Percentiles rank a stretch among this genome's conserved stretches.
phyloP scores from a whole-genome alignment of 2,329 filamentous ascomycete genomes.

The Basipetospora chlamydospora region DNA sequence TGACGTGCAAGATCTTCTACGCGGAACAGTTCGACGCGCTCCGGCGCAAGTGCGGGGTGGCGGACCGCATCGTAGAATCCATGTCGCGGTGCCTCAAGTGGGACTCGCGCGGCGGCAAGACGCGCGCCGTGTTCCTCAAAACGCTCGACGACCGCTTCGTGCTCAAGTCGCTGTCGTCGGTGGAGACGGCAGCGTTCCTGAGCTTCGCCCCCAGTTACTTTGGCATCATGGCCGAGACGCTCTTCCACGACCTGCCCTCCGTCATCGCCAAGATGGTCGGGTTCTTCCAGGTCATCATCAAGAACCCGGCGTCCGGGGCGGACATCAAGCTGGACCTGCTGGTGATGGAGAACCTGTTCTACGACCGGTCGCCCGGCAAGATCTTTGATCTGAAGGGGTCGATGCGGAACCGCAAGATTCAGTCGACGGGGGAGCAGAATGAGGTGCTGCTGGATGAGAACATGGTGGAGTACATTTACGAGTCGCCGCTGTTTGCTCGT shows the following conservation, averaged over 20 bases:
- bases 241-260: slow-evolving; percentile 89
- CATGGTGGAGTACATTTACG: slow-evolving; percentile 98
- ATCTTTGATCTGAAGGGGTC: slow-evolving; percentile 95
- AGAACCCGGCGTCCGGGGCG: slow-evolving; percentile 78
- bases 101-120: slow-evolving; percentile 96
- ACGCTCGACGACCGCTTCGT: slow-evolving; percentile 90
- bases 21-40: slow-evolving; percentile 96
- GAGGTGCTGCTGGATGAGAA: slow-evolving; percentile 96
- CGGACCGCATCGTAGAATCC: slow-evolving; percentile 88
- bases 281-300: slow-evolving; percentile 94
- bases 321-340: slow-evolving; percentile 92
- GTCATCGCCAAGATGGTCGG: slow-evolving; percentile 99
- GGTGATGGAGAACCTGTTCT: slow-evolving; percentile 96
- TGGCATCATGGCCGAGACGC: slow-evolving; percentile 85
- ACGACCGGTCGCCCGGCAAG: slow-evolving; percentile 77
- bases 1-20: slow-evolving; percentile 97
- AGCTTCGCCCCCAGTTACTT: slow-evolving; percentile 96
- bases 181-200: slow-evolving; percentile 88
- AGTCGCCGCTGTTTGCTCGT: slow-evolving; percentile 84
- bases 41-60: slow-evolving; percentile 79
- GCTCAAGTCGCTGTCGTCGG: slow-evolving; percentile 75
- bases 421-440: slow-evolving; percentile 88
- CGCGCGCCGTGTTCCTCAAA: slow-evolving; percentile 92
- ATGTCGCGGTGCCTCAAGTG: slow-evolving; percentile 91
- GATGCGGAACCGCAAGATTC: slow-evolving; percentile 96